Conservation (phyloP, 2,329 filamentous ascomycete species). For the Fonsecaea pedrosoi region DNA sequence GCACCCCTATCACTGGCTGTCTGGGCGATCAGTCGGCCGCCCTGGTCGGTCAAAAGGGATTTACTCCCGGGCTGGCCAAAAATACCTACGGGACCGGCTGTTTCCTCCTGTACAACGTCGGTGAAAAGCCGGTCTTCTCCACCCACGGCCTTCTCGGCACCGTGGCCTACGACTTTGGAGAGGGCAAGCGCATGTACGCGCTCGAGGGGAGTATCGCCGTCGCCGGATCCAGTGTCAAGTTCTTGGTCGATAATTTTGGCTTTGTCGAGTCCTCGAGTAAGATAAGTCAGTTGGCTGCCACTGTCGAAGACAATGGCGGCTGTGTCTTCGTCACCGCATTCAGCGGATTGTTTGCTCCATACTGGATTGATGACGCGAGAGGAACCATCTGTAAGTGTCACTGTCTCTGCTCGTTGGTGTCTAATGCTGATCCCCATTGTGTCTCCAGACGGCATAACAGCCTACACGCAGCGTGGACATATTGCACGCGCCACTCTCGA, state of each 20-base stretch:
- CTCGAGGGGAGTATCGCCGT: constrained; percentile 85
- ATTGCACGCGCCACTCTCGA: constrained; percentile 88
- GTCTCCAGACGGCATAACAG: constrained; percentile 72
- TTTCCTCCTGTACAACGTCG: constrained; percentile 88
- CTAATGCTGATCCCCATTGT: constrained; percentile 3
- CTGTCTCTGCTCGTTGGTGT: neutral
- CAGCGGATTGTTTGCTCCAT: constrained; percentile 86
- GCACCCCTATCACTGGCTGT: constrained; percentile 77
- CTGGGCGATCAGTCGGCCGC: constrained; percentile 86
- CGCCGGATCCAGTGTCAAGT: constrained; percentile 80
- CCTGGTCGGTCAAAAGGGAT: constrained; percentile 85
- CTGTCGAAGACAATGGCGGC: constrained; percentile 77
- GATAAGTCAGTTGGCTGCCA: constrained; percentile 68
- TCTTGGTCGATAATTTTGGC: constrained; percentile 70
- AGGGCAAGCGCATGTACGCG: constrained; percentile 74
- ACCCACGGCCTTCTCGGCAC: constrained; percentile 81
- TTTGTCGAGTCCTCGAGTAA: constrained; percentile 67
- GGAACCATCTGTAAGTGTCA: constrained; percentile 70
- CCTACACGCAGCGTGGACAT: constrained; percentile 85
- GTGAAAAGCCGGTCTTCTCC: constrained; percentile 82
- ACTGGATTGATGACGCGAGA: constrained; percentile 92
- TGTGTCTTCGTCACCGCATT: constrained; percentile 89
- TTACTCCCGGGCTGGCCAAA: constrained; percentile 81
- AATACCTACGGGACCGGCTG: constrained; percentile 91
- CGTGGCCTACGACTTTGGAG: constrained; percentile 82